Conservation (phyloP, 768 basidiomycete species). For the Holtermanniella nyarrowii region DNA sequence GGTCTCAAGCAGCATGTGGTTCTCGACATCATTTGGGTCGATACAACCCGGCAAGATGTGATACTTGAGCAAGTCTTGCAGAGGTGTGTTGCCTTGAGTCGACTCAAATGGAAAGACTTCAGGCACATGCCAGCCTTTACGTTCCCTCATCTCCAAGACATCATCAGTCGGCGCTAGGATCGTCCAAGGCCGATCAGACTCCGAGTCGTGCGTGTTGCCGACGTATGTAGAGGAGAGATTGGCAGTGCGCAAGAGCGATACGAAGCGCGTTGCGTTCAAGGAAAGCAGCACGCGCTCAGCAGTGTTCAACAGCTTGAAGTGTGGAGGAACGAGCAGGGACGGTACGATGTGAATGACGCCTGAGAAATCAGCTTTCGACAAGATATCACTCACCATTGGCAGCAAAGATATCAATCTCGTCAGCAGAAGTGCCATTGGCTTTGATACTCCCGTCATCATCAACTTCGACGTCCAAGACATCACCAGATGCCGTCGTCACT, state of each 20-base stretch:
- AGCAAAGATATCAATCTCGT: constrained; percentile 70
- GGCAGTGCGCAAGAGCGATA: constrained; percentile 75
- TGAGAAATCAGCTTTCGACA: constrained; percentile 3
- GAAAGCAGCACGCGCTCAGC: constrained; percentile 83
- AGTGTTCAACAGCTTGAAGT: constrained; percentile 68
- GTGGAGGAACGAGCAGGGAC: constrained; percentile 65
- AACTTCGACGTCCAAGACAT: constrained; percentile 16
- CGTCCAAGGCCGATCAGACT: constrained; percentile 50
- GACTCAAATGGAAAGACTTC: constrained; percentile 11
- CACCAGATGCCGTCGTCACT: constrained; percentile 16
- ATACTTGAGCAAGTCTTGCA: constrained; percentile 67
- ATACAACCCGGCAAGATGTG: constrained; percentile 83
- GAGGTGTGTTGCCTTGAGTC: constrained; percentile 52
- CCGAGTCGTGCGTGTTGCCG: constrained; percentile 29
- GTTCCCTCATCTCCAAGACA: constrained; percentile 47
- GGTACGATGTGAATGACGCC: constrained; percentile 83
- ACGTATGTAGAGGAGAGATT: constrained; percentile 49
- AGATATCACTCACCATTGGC: constrained; percentile 53
- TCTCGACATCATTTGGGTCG: constrained; percentile 56
- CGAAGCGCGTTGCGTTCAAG: constrained; percentile 82
- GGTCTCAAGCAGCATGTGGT: constrained; percentile 70
- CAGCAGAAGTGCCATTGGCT: constrained; percentile 44
- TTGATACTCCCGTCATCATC: constrained; percentile 49
- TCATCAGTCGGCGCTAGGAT: constrained; percentile 88
- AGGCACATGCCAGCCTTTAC: constrained; percentile 13